phyloP scores from a whole-genome alignment of 176 grass and related monocot species.

The Microstegium vimineum region DNA sequence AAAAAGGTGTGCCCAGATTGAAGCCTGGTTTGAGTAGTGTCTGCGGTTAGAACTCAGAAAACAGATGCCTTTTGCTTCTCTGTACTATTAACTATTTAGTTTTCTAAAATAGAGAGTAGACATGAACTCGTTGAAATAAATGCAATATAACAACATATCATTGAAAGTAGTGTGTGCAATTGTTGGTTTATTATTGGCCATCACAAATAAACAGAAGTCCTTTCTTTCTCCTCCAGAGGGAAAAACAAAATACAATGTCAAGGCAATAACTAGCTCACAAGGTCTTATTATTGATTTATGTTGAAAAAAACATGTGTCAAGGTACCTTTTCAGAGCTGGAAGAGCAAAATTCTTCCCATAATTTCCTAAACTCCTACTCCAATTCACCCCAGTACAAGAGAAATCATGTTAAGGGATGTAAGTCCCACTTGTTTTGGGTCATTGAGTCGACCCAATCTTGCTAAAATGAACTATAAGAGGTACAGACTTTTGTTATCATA shows the following conservation, averaged over 20 bases:
- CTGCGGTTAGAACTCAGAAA: slow-evolving; percentile 28
- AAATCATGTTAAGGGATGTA: slow-evolving; percentile 23
- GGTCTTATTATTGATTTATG: slow-evolving; percentile 8
- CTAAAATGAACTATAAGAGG: neutral
- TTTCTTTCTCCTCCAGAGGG: slow-evolving; percentile 94
- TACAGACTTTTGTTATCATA: neutral
- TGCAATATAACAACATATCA: neutral
- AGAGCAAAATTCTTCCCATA: slow-evolving; percentile 99
- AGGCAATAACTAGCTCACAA: slow-evolving; percentile 18
- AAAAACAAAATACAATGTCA: slow-evolving; percentile 34
- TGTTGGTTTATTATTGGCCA: too few relatives aligned
- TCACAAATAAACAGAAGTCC: slow-evolving; percentile 35
- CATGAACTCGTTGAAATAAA: slow-evolving; percentile 16
- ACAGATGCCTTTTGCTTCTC: slow-evolving; percentile 18
- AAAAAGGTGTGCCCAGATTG: too few relatives aligned
- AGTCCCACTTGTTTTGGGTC: neutral
- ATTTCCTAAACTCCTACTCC: slow-evolving; percentile 84
- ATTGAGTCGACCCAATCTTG: neutral
- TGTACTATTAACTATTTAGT: neutral
- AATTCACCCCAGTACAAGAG: slow-evolving; percentile 64
- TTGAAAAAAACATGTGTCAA: neutral
- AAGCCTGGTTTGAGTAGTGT: too few relatives aligned
- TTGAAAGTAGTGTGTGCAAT: slow-evolving; percentile 1
- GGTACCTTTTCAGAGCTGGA: slow-evolving; percentile 96
- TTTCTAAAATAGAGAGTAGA: neutral